Evolutionary conservation across 2,329 filamentous ascomycete genomes (phyloP).

Genomic region (Fusarium nelsonii): DNA sequence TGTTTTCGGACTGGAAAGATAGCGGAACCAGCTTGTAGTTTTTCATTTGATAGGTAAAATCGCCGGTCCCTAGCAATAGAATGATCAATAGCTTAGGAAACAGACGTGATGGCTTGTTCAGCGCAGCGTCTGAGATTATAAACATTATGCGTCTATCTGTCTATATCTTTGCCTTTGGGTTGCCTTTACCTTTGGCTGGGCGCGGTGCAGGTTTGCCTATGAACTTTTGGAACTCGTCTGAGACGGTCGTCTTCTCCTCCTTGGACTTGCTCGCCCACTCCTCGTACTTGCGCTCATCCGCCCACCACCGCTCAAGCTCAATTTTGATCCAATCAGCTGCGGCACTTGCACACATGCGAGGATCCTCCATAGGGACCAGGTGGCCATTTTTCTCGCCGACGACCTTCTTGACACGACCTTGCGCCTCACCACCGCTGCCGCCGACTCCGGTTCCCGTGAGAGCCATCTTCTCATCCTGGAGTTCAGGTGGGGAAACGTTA

Average conservation of each 20-base stretch:
- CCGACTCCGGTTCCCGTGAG: slow-evolving; percentile 74
- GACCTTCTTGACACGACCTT: slow-evolving; percentile 75
- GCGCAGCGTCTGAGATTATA: background rate
- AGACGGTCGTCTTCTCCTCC: slow-evolving; percentile 65
- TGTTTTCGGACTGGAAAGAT: background rate
- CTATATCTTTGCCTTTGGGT: slow-evolving; percentile 51
- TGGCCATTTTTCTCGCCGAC: slow-evolving; percentile 77
- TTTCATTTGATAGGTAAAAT: background rate
- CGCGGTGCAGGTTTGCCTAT: slow-evolving; percentile 52
- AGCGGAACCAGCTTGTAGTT: background rate
- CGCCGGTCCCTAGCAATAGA: background rate
- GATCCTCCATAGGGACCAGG: slow-evolving; percentile 85
- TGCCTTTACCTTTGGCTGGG: slow-evolving; percentile 26
- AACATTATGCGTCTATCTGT: background rate
- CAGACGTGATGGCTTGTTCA: background rate
- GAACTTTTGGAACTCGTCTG: slow-evolving; percentile 67
- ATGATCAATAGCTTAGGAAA: background rate
- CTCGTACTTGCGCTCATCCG: slow-evolving; percentile 68
- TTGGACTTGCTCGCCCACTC: slow-evolving; percentile 65
- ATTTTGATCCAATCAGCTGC: slow-evolving; percentile 67
- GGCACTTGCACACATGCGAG: slow-evolving; percentile 72
- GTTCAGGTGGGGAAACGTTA: slow-evolving; percentile 64
- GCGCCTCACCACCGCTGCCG: slow-evolving; percentile 73
- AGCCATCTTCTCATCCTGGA: slow-evolving; percentile 69
- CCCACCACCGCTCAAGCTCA: slow-evolving; percentile 69